Conservation (phyloP, 1,139 yeast genomes). For the Yamadazyma atmosphaerica region DNA sequence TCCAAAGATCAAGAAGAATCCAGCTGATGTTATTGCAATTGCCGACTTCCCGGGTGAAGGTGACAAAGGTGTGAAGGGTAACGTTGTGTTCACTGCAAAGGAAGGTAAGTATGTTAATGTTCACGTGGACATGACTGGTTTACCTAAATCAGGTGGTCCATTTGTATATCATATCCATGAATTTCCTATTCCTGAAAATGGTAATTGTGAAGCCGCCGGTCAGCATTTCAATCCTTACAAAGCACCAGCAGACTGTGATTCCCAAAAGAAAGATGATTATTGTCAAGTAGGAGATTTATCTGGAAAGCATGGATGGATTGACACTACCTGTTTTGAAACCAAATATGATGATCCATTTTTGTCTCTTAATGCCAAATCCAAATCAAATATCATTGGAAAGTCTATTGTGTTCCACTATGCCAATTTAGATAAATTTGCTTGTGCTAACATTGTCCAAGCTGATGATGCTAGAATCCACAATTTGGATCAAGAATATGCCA, state of each 20-base stretch:
- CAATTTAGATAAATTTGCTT: slow-evolving; percentile 52
- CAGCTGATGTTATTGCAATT: slow-evolving; percentile 50
- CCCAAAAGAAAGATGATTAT: slow-evolving; percentile 46
- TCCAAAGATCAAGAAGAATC: slow-evolving; percentile 40
- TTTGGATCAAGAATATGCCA: slow-evolving; percentile 25
- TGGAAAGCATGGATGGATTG: slow-evolving; percentile 62
- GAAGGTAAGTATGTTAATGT: slow-evolving; percentile 53
- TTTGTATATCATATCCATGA: slow-evolving; percentile 61
- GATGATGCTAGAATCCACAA: slow-evolving; percentile 23
- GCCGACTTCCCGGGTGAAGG: slow-evolving; percentile 57
- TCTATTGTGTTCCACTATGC: slow-evolving; percentile 54
- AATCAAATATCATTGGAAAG: slow-evolving; percentile 51
- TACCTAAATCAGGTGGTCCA: slow-evolving; percentile 59
- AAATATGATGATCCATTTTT: slow-evolving; percentile 54
- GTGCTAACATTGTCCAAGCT: slow-evolving; percentile 53
- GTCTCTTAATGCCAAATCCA: slow-evolving; percentile 48
- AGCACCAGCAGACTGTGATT: slow-evolving; percentile 46
- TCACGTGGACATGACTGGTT: slow-evolving; percentile 58
- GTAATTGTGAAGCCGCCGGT: slow-evolving; percentile 51
- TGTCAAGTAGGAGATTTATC: slow-evolving; percentile 65
- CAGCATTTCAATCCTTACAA: slow-evolving; percentile 54
- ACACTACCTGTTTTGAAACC: slow-evolving; percentile 55
- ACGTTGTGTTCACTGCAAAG: slow-evolving; percentile 48
- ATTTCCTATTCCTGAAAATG: slow-evolving; percentile 40
- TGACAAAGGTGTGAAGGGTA: slow-evolving; percentile 43